Evolutionary conservation across 495 filamentous ascomycete genomes (phyloP).

Genomic region (Neurospora sp.): DNA sequence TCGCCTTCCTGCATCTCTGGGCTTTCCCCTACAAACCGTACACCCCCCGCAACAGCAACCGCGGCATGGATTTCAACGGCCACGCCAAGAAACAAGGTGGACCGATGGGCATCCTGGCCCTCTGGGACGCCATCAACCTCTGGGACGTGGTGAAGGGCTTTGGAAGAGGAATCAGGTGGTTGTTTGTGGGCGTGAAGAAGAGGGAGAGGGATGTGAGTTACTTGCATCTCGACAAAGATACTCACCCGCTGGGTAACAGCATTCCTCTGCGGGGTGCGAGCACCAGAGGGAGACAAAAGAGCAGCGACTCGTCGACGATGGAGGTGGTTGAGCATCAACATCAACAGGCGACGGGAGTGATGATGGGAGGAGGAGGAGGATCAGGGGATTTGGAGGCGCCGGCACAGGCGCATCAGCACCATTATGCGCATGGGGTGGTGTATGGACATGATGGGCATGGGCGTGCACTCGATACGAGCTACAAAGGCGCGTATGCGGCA

Average conservation of each 20-base stretch:
- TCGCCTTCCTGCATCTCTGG: conserved; percentile 69
- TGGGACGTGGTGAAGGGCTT: conserved; percentile 77
- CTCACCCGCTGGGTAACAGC: neutral
- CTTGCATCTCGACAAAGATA: neutral
- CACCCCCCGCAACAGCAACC: conserved; percentile 21
- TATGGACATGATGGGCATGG: neutral
- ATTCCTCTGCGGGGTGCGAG: neutral
- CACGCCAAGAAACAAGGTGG: conserved; percentile 47
- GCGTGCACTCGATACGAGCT: neutral
- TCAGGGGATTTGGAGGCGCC: neutral
- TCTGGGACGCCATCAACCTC: conserved; percentile 66
- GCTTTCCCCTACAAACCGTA: conserved; percentile 57
- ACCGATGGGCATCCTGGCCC: conserved; percentile 47
- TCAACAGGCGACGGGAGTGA: neutral
- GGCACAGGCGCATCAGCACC: neutral
- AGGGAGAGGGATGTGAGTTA: conserved; percentile 38
- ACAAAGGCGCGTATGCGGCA: neutral
- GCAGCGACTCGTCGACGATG: neutral
- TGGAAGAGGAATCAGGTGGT: conserved; percentile 68
- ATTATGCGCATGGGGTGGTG: neutral
- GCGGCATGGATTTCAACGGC: conserved; percentile 32
- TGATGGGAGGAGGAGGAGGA: neutral
- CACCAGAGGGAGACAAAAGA: neutral
- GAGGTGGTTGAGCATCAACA: neutral
- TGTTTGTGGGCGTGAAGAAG: conserved; percentile 59